Base-by-base conservation (phyloP, 2,329 filamentous ascomycete species). In the Cercospora zeina region DNA sequence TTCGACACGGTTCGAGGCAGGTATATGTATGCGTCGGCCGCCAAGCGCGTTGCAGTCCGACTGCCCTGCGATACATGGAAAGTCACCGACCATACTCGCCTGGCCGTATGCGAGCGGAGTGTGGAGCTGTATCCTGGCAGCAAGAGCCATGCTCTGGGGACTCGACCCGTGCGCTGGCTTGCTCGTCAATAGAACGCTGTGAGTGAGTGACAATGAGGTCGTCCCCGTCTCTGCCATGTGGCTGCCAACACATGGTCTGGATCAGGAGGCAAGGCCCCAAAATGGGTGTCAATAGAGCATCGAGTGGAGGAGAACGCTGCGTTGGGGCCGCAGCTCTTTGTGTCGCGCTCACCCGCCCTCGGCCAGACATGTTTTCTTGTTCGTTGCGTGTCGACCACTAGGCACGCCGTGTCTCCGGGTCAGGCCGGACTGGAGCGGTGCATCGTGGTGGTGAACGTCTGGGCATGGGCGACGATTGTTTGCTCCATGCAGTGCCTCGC, bases 261-360 rank as follows among this genome's bases (percentile, higher is more conserved):
- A 21, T 62, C 47, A 59, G 42, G 49, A 51, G 30, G 30, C 47
- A 31, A 58, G 21, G 34, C 49, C 63, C 60, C 47, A 36, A 68
- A 58, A 21, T 61, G 61, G 67, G 61, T 53, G 34, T 69, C 67
- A 70, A 70, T 70, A 70, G 60, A 51, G 30, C 16, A 21, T 31
- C 9, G 39, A 45, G 30, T 24, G 51, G 47, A 62, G 51, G 62
- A 61, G 59, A 58, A 53, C 55, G 58, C 54, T 54, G 24, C 19
- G 39, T 8, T 16, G 5, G 39, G 19, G 39, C 39, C 11, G 10
- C n/a, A 11, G 19, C 8, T 19, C 39, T 45, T 45, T 21, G 39
- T 45, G 9, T 16, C 39, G 19, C 9, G 39, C 39, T 27, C 39
- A 45, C 39, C 11, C 3, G 9, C 39, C 11, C 39, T 45, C 39